A percentile compares a stretch with the other conserved stretches of the same genome.
phyloP scores from a whole-genome alignment of 2,329 filamentous ascomycete species.

The Mariannaea sp. region DNA sequence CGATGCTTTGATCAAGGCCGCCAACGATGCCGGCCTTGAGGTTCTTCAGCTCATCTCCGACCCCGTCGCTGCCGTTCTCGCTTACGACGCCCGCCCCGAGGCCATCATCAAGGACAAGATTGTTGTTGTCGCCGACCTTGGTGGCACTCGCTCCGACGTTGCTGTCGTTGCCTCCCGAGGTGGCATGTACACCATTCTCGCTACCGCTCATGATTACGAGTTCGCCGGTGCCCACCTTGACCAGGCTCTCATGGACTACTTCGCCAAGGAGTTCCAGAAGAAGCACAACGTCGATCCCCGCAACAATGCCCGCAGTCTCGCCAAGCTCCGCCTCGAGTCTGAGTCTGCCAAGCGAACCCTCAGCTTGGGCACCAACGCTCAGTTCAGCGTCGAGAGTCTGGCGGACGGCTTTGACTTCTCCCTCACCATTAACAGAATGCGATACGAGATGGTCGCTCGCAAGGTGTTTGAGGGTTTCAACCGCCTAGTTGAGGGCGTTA shows the following conservation, averaged over 20 bases:
- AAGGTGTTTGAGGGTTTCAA: constrained; percentile 90
- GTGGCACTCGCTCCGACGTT: constrained; percentile 90
- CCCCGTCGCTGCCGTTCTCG: constrained; percentile 84
- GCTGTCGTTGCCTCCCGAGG: constrained; percentile 88
- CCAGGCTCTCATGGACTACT: constrained; percentile 91
- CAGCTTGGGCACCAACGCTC: constrained; percentile 84
- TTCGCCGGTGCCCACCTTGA: constrained; percentile 86
- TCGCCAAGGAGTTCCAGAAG: constrained; percentile 98
- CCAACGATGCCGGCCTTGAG: constrained; percentile 81
- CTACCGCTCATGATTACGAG: constrained; percentile 94
- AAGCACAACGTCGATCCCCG: constrained; percentile 91
- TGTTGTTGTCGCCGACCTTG: constrained; percentile 88
- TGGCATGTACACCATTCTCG: constrained; percentile 94
- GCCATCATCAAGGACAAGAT: constrained; percentile 80
- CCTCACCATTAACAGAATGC: constrained; percentile 87
- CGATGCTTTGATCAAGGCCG: constrained; percentile 75
- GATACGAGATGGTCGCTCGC: constrained; percentile 86
- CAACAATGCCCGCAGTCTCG: constrained; percentile 77
- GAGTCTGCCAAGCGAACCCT: constrained; percentile 92
- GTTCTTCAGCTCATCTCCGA: constrained; percentile 92
- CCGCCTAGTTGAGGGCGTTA: constrained; percentile 78
- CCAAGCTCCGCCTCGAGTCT: constrained; percentile 90
- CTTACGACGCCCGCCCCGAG: constrained; percentile 86
- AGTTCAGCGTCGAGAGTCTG: constrained; percentile 91
- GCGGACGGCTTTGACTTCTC: constrained; percentile 89